These are phyloP conservation scores for Lagenaria siceraria DNA, from an alignment of 306 rosid genomes.

Conservation along the genomic window DNA sequence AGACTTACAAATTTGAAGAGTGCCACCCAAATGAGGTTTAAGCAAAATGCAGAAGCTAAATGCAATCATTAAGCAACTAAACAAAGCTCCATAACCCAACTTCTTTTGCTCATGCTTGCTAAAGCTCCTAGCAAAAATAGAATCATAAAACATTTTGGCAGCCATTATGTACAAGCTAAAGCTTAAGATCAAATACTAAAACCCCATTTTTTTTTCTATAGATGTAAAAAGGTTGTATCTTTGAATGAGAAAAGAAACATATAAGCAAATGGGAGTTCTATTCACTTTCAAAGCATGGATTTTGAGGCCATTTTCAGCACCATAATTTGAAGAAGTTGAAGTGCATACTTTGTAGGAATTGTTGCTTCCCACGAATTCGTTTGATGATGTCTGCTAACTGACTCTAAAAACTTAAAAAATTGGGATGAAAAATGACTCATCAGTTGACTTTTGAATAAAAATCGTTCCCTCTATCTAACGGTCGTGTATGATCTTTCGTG, in stretches of 20 bases:
- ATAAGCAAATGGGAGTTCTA: neutral
- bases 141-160: constrained; percentile 34
- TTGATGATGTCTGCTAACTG: neutral
- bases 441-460: neutral
- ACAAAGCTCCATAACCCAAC: constrained; percentile 60
- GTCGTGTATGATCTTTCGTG: neutral
- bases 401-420: neutral
- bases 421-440: neutral
- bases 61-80: constrained; percentile 37
- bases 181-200: neutral
- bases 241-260: neutral
- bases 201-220: neutral
- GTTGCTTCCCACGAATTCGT: constrained; percentile 3
- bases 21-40: constrained; percentile 54
- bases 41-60: constrained; percentile 56
- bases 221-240: neutral
- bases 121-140: constrained; percentile 69
- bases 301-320: neutral
- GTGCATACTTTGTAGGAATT: neutral
- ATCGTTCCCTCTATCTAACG: neutral
- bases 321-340: neutral
- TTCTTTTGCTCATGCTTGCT: constrained; percentile 65
- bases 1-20: constrained; percentile 52
- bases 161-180: neutral
- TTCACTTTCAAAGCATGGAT: neutral